Evolutionary conservation across 2,329 filamentous ascomycete genomes (phyloP).

Genomic region (Thielaviopsis populi): DNA sequence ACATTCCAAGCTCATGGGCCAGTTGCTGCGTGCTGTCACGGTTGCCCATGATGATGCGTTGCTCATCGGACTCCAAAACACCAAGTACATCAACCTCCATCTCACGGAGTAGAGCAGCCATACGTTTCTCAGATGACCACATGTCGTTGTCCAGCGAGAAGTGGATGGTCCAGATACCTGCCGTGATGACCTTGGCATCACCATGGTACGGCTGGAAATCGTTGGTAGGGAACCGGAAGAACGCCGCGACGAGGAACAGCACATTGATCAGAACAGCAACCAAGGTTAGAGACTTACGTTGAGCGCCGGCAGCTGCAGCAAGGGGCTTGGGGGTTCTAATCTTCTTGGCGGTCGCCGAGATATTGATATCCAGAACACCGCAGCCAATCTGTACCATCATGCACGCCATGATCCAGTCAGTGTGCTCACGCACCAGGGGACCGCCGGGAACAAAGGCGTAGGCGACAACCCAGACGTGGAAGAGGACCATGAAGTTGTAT

Average conservation of each 20-base stretch:
- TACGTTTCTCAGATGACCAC: slow-evolving; percentile 92
- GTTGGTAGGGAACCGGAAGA: slow-evolving; percentile 81
- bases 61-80: slow-evolving; percentile 81
- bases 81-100: slow-evolving; percentile 95
- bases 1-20: slow-evolving; percentile 95
- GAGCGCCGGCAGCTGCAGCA: slow-evolving; percentile 23
- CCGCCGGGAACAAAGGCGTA: slow-evolving; percentile 97
- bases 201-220: slow-evolving; percentile 83
- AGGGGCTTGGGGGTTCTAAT: slow-evolving; percentile 17
- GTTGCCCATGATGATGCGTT: slow-evolving; percentile 99
- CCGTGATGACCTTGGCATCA: slow-evolving; percentile 75
- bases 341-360: slow-evolving; percentile 25
- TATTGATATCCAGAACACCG: slow-evolving; percentile 61
- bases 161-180: slow-evolving; percentile 97
- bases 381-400: slow-evolving; percentile 75
- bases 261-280: slow-evolving; percentile 64
- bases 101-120: slow-evolving; percentile 80
- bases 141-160: slow-evolving; percentile 97
- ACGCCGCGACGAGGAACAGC: slow-evolving; percentile 64
- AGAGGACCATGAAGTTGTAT: slow-evolving; percentile 90
- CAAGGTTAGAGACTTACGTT: slow-evolving; percentile 37
- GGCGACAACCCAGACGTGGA: slow-evolving; percentile 96
- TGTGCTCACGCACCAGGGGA: slow-evolving; percentile 80
- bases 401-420: slow-evolving; percentile 83
- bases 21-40: slow-evolving; percentile 90